A percentile compares a stretch with the other conserved stretches of the same genome.
phyloP scores from a whole-genome alignment of 495 filamentous ascomycete species.

The Lepidopterella palustris region DNA sequence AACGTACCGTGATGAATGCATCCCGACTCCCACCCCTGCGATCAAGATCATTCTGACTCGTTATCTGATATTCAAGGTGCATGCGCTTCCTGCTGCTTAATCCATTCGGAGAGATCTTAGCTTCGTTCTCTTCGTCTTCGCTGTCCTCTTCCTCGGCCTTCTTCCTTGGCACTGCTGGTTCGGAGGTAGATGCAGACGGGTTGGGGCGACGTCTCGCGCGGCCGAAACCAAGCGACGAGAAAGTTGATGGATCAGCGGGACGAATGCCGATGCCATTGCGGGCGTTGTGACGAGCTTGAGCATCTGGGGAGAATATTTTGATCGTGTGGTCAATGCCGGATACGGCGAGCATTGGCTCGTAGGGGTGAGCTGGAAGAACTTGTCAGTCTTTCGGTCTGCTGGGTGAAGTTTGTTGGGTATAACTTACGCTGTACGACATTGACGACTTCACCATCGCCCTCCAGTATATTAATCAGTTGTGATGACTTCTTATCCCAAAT shows the following conservation, averaged over 20 bases:
- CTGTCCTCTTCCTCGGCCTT: background rate
- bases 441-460: conserved; percentile 66
- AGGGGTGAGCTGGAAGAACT: conserved; percentile 52
- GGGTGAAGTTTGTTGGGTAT: background rate
- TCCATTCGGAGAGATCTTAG: conserved; percentile 34
- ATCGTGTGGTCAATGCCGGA: conserved; percentile 71
- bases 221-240: conserved; percentile 35
- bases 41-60: conserved; percentile 57
- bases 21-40: conserved; percentile 56
- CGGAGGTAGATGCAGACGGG: conserved; percentile 4
- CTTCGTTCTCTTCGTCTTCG: conserved; percentile 27
- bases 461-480: conserved; percentile 59
- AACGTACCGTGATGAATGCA: conserved; percentile 57
- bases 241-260: conserved; percentile 32
- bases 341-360: conserved; percentile 63
- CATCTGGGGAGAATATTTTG: conserved; percentile 68
- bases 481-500: conserved; percentile 63
- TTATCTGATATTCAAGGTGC: conserved; percentile 57
- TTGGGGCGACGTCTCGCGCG: conserved; percentile 10
- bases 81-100: conserved; percentile 53
- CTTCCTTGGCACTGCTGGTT: background rate
- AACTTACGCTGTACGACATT: conserved; percentile 61
- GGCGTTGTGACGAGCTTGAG: conserved; percentile 51
- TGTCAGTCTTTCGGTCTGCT: background rate
- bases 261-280: conserved; percentile 49